Evolutionary conservation across 352 stramenopile species (phyloP).

Genomic region (Globisporangium yorkense): DNA sequence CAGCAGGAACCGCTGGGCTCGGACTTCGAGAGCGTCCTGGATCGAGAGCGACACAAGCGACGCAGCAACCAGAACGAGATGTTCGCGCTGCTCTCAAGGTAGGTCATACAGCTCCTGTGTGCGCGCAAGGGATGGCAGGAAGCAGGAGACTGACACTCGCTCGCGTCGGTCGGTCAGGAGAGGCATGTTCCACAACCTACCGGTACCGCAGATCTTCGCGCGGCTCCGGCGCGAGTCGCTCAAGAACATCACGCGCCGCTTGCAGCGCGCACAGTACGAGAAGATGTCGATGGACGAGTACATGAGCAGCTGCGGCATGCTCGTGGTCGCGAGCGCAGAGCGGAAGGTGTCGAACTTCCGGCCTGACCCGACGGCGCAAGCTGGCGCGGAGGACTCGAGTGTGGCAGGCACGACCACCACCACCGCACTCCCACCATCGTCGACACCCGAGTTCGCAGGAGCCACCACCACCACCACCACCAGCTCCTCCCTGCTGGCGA

Average conservation of each 20-base stretch:
- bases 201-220: constrained; percentile 48
- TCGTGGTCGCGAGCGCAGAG: background rate
- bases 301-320: constrained; percentile 46
- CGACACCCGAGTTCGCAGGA: too few relatives aligned
- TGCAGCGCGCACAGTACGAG: constrained; percentile 36
- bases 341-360: background rate
- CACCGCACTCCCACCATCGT: background rate
- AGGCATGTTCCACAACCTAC: constrained; percentile 29
- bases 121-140: background rate
- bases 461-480: background rate
- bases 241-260: constrained; percentile 35
- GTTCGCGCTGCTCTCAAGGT: constrained; percentile 16
- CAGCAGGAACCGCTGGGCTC: constrained; percentile 6
- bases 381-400: background rate
- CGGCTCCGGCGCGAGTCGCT: constrained; percentile 43
- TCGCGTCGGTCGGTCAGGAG: background rate
- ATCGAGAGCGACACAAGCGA: constrained; percentile 31
- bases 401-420: background rate
- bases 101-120: background rate
- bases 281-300: constrained; percentile 51
- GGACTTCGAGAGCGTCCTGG: constrained; percentile 31
- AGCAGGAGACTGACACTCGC: background rate
- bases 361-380: background rate
- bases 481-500: constrained; percentile 16
- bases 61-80: constrained; percentile 15